Evolutionary conservation across 2,329 filamentous ascomycete species (phyloP).

Genomic region (Orbilia brochopaga): DNA sequence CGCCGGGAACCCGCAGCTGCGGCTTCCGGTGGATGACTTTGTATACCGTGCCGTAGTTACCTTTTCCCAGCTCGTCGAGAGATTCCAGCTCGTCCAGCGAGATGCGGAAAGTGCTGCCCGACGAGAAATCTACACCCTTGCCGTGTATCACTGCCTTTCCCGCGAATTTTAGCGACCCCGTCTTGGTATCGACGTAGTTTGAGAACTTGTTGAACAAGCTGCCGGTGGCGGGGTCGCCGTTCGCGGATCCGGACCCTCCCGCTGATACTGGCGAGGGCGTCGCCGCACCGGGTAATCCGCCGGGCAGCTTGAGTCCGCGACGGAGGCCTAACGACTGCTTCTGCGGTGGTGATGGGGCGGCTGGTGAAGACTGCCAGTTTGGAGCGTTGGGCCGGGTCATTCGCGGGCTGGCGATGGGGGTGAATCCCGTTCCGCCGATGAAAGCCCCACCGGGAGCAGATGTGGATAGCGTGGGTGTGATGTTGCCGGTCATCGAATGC

Average conservation of each 20-base stretch:
- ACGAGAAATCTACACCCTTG: constrained; percentile 88
- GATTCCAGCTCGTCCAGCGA: constrained; percentile 95
- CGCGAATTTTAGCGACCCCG: constrained; percentile 88
- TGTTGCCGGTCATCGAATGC: constrained; percentile 62
- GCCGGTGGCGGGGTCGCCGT: constrained; percentile 53
- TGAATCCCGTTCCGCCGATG: constrained; percentile 60
- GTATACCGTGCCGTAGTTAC: constrained; percentile 98
- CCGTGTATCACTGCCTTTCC: constrained; percentile 89
- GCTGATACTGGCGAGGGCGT: constrained; percentile 47
- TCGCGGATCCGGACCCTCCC: constrained; percentile 39
- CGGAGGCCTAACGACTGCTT: constrained; percentile 61
- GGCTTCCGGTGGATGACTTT: constrained; percentile 83
- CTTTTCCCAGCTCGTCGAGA: constrained; percentile 90
- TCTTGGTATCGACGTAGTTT: constrained; percentile 88
- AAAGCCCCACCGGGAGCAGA: constrained; percentile 48
- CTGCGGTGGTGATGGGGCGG: constrained; percentile 56
- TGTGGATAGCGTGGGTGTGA: constrained; percentile 57
- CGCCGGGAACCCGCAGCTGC: constrained; percentile 64
- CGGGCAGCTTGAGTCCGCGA: constrained; percentile 59
- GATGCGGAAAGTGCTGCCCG: constrained; percentile 87
- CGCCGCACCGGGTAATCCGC: constrained; percentile 51
- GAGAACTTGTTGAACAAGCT: constrained; percentile 71
- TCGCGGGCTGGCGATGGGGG: constrained; percentile 59
- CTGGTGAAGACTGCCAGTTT: constrained; percentile 62
- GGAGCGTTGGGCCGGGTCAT: constrained; percentile 58